phyloP scores from a whole-genome alignment of 495 filamentous ascomycete species.

The Opeltia flavorubescens region DNA sequence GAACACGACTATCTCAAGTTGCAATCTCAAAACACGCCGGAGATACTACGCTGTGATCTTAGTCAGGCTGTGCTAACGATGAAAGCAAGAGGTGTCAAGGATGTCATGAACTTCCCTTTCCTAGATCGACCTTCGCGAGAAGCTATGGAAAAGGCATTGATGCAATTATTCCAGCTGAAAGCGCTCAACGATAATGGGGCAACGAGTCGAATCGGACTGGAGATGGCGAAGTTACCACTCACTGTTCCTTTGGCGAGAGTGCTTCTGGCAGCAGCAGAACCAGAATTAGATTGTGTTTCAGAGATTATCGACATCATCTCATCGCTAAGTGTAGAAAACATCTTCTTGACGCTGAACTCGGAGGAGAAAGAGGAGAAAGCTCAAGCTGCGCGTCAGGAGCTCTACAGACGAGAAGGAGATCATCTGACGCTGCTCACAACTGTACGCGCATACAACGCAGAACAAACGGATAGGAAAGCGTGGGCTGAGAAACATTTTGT shows the following conservation, averaged over 20 bases:
- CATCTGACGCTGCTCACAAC: constrained; percentile 75
- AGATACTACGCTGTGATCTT: constrained; percentile 83
- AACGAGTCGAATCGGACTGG: constrained; percentile 59
- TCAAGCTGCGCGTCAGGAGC: constrained; percentile 53
- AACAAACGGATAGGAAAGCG: constrained; percentile 53
- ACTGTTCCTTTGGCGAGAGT: constrained; percentile 71
- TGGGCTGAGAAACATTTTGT: constrained; percentile 74
- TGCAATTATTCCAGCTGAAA: constrained; percentile 63
- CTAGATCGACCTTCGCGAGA: constrained; percentile 69
- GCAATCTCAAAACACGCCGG: constrained; percentile 63
- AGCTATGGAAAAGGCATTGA: constrained; percentile 66
- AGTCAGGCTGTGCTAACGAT: constrained; percentile 78
- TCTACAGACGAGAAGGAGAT: constrained; percentile 75
- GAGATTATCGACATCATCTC: constrained; percentile 90
- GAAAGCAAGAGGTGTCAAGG: constrained; percentile 78
- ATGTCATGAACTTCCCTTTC: constrained; percentile 73
- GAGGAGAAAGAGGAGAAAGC: constrained; percentile 74
- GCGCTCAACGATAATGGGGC: constrained; percentile 58
- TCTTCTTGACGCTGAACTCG: constrained; percentile 66
- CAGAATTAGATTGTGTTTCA: constrained; percentile 52
- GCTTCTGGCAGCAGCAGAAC: constrained; percentile 61
- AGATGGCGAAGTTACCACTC: constrained; percentile 73
- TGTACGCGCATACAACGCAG: constrained; percentile 65
- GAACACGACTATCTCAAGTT: constrained; percentile 59
- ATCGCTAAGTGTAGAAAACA: constrained; percentile 73